phyloP scores from a whole-genome alignment of 2,329 filamentous ascomycete genomes.

The Lasiodiplodia sp. region DNA sequence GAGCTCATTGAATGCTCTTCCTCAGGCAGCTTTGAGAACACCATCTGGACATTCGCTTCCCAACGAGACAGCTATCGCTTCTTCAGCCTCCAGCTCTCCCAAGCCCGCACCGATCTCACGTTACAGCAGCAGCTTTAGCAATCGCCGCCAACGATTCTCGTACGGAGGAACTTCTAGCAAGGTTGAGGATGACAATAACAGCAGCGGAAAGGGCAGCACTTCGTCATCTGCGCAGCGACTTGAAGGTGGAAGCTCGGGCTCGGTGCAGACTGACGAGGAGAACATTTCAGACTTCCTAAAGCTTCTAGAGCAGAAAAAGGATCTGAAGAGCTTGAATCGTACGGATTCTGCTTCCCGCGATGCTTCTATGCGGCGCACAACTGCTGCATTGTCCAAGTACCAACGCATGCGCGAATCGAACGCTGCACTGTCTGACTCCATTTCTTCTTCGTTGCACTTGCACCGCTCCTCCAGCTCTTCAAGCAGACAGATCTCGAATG shows the following conservation, averaged over 20 bases:
- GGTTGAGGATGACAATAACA: conserved; percentile 75
- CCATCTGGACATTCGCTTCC: conserved; percentile 59
- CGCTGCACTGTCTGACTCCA: conserved; percentile 86
- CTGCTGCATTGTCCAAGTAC: conserved; percentile 82
- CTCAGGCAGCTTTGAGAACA: conserved; percentile 75
- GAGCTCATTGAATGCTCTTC: conserved; percentile 76
- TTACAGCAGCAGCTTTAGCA: conserved; percentile 94
- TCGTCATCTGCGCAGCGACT: conserved; percentile 66
- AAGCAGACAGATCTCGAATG: conserved; percentile 73
- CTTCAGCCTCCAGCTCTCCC: conserved; percentile 77
- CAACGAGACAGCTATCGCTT: conserved; percentile 67
- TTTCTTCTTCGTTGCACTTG: conserved; percentile 87
- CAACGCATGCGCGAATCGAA: conserved; percentile 90
- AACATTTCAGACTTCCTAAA: conserved; percentile 95
- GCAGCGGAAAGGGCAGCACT: conserved; percentile 80
- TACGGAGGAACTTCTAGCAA: conserved; percentile 72
- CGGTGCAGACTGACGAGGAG: conserved; percentile 81
- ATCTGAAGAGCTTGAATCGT: conserved; percentile 79
- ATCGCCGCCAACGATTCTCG: conserved; percentile 79
- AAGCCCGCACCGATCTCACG: conserved; percentile 78
- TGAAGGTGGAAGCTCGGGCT: conserved; percentile 66
- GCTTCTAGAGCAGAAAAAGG: conserved; percentile 84
- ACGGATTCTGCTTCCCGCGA: conserved; percentile 67
- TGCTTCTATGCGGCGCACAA: conserved; percentile 75
- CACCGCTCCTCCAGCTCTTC: conserved; percentile 82